Conservation (phyloP, 768 basidiomycete genomes). For the Peribolospora baueri region DNA sequence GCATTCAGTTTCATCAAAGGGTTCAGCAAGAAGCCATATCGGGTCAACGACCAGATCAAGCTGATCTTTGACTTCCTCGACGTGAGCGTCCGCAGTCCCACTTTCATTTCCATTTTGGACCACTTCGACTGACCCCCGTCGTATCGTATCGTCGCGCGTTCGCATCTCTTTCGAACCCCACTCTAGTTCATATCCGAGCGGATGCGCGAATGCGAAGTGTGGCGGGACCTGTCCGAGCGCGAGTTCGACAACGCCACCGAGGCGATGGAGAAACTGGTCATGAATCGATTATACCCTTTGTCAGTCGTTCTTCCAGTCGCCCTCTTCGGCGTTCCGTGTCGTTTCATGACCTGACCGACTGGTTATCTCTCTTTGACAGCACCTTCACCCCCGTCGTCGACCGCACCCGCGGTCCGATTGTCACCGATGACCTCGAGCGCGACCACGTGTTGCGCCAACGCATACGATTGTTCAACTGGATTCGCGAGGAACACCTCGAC, state of each 20-base stretch:
- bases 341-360: background rate
- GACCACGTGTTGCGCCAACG: constrained; percentile 76
- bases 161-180: background rate
- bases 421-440: constrained; percentile 85
- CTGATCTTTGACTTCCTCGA: constrained; percentile 80
- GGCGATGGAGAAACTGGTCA: constrained; percentile 98
- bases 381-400: constrained; percentile 76
- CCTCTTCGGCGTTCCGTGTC: background rate
- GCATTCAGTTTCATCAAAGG: constrained; percentile 60
- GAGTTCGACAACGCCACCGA: constrained; percentile 96
- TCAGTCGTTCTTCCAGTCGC: constrained; percentile 23
- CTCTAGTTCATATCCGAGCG: constrained; percentile 64
- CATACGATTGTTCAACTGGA: constrained; percentile 73
- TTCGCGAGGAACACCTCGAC: constrained; percentile 70
- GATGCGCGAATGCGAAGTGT: constrained; percentile 56
- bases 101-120: background rate
- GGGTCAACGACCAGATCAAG: constrained; percentile 78
- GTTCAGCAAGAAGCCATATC: constrained; percentile 74
- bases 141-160: background rate
- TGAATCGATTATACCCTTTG: constrained; percentile 94
- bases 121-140: no score
- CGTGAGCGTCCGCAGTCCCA: constrained; percentile 26
- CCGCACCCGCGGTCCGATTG: constrained; percentile 25
- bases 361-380: constrained; percentile 22
- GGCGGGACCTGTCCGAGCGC: constrained; percentile 47